Evolutionary conservation across 305 asterid genomes (phyloP), one percentile per base, ranked within the genome.

Genomic region (Fraxinus platypoda): DNA sequence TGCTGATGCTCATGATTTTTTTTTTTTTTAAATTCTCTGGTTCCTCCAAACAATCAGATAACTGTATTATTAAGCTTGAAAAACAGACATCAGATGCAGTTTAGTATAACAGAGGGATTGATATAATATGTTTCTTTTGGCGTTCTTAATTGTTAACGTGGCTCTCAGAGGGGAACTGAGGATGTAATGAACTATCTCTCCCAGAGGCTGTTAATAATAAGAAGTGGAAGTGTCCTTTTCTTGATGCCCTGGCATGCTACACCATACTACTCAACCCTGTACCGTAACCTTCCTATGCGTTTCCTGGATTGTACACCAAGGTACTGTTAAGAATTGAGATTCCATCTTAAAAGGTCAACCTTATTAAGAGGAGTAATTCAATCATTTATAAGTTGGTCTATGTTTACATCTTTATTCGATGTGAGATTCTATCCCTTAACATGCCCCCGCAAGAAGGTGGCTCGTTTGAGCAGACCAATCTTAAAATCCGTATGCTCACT

Each of bases 291-390:
- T 84, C 94, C 98, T 2, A 92, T 94, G 99, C 93, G 89, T 79
- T 94, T 96, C 97, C 86, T 94, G 90, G 98, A 96, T 83, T 96
- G 98, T 82, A 93, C 98, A 9, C 99, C 97, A 4, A 91, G 98
- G 99, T n/a, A n/a, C n/a, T n/a, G n/a, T n/a, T n/a, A n/a, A n/a
- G n/a, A n/a, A n/a, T n/a, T n/a, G n/a, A n/a, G n/a, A n/a, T n/a
- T n/a, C n/a, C n/a, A n/a, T n/a, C n/a, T n/a, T n/a, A n/a, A n/a
- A n/a, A n/a, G n/a, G n/a, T n/a, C n/a, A n/a, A n/a, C n/a, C n/a
- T n/a, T n/a, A n/a, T n/a, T n/a, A n/a, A n/a, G n/a, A n/a, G n/a
- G n/a, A n/a, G n/a, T n/a, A n/a, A n/a, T n/a, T n/a, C n/a, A n/a
- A n/a, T n/a, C n/a, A n/a, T n/a, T n/a, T n/a, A n/a, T n/a, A n/a